Evolutionary conservation across 2,329 filamentous ascomycete genomes (phyloP).

Genomic region (Aspergillus brasiliensis): DNA sequence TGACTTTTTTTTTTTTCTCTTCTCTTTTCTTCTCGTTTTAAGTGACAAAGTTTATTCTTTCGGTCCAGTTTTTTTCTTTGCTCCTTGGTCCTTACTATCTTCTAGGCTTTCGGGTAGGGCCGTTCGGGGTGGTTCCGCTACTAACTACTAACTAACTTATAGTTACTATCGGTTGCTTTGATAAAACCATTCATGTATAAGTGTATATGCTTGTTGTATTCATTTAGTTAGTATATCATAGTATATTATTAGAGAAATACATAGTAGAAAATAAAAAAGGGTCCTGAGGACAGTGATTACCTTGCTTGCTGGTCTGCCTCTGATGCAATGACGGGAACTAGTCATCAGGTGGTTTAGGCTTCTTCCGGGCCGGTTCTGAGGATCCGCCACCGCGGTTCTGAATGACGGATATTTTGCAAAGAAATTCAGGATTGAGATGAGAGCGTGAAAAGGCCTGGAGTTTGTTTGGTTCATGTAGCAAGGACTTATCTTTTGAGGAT

Average conservation of each 20-base stretch:
- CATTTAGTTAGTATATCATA: too few relatives aligned
- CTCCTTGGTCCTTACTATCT: too few relatives aligned
- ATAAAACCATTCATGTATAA: not conserved
- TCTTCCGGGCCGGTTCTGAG: not conserved
- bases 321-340: not conserved
- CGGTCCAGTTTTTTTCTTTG: not conserved
- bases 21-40: not conserved
- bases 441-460: too few relatives aligned
- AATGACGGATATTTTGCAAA: not conserved
- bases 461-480: not conserved
- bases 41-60: not conserved
- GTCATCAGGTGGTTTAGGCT: not conserved
- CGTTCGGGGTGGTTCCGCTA: constrained; percentile 1
- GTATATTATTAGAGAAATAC: too few relatives aligned
- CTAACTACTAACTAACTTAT: not conserved
- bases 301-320: not conserved
- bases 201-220: not conserved
- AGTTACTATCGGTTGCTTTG: not conserved
- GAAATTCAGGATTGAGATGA: too few relatives aligned
- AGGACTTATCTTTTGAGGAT: not conserved
- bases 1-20: not conserved
- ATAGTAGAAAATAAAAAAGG: too few relatives aligned
- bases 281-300: not conserved
- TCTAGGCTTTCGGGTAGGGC: not conserved
- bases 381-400: not conserved